These are phyloP conservation scores for Cordyceps javanica DNA, from an alignment of 2,329 filamentous ascomycete genomes.

Conservation along the genomic window DNA sequence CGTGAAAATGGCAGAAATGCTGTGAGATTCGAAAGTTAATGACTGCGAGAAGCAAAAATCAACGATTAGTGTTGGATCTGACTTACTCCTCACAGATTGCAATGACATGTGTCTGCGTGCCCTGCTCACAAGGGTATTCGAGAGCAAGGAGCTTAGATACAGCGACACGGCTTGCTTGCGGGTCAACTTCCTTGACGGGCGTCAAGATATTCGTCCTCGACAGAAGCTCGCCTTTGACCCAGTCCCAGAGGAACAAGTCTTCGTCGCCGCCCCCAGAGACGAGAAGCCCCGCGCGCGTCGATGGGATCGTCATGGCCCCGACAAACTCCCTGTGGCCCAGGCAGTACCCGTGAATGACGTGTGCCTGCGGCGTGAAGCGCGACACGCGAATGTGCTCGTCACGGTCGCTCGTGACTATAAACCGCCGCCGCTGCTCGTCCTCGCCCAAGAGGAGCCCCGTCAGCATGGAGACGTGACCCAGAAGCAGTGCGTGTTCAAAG, in stretches of 20 bases:
- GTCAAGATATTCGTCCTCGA: conserved; percentile 47
- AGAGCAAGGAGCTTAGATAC: conserved; percentile 38
- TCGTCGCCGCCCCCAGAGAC: conserved; percentile 85
- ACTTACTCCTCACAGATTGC: conserved; percentile 41
- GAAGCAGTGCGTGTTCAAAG: conserved; percentile 71
- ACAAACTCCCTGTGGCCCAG: conserved; percentile 85
- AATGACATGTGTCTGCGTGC: conserved; percentile 27
- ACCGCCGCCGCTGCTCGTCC: conserved; percentile 32
- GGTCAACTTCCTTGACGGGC: conserved; percentile 32
- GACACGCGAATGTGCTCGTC: conserved; percentile 81
- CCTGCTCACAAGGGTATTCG: conserved; percentile 24
- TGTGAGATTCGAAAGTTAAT: conserved; percentile 22
- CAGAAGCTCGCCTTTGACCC: conserved; percentile 52
- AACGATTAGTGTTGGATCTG: conserved; percentile 18
- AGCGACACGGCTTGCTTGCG: conserved; percentile 37
- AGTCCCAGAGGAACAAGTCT: conserved; percentile 76
- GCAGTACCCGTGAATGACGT: conserved; percentile 86
- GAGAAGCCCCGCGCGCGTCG: conserved; percentile 51
- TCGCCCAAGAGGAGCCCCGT: conserved; percentile 61
- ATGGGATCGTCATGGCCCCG: conserved; percentile 64
- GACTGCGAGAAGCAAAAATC: not conserved
- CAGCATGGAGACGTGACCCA: conserved; percentile 94
- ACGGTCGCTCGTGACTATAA: conserved; percentile 51
- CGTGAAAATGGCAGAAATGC: conserved; percentile 57
- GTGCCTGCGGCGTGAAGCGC: conserved; percentile 70